Evolutionary conservation across 305 asterid genomes (phyloP), one percentile per base, ranked within the genome.

Genomic region (Fraxinus velutina): DNA sequence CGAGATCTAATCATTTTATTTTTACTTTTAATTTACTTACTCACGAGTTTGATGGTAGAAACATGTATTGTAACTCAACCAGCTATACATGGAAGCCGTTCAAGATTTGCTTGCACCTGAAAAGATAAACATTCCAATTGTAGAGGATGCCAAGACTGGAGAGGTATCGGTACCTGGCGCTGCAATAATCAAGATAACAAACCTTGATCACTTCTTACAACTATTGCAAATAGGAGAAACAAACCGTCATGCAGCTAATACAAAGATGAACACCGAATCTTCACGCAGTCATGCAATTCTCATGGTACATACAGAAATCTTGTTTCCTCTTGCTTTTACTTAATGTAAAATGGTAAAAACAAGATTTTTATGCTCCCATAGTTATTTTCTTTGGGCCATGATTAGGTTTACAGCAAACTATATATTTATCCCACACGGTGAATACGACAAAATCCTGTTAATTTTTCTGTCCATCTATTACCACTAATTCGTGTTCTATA

Each of bases 21-120:
- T 80, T 72, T 74, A 13, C 75, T 77, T 64, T 77, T 77, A 60
- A 60, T 60, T 57, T 76, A 19, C 17, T 22, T 30, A 22, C 81
- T 78, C 68, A 50, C 80, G 55, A 81, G 34, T 85, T 79, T 73
- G 81, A 78, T 79, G 75, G 36, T 79, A 75, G 32, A 13, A 71
- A 33, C 66, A 30, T 78, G 42, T 83, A 77, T 81, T 73, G 73
- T 52, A 55, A 24, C 33, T 81, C 81, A 50, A 85, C 83, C 87
- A 94, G 98, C 82, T 94, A 34, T 94, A 94, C 91, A 89, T 91
- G 97, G 99, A 95, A 86, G 91, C 94, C 44, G 84, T 95, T 84
- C 99, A 95, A 90, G 99, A 95, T 95, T 90, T 95, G 88, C 98
- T 95, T 85, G 93, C 95, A 79, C 98, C 99, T 5, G 97, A 93